Evolutionary conservation across 78 protist genomes (phyloP).

Genomic region (Chrysochromulina tobinii): DNA sequence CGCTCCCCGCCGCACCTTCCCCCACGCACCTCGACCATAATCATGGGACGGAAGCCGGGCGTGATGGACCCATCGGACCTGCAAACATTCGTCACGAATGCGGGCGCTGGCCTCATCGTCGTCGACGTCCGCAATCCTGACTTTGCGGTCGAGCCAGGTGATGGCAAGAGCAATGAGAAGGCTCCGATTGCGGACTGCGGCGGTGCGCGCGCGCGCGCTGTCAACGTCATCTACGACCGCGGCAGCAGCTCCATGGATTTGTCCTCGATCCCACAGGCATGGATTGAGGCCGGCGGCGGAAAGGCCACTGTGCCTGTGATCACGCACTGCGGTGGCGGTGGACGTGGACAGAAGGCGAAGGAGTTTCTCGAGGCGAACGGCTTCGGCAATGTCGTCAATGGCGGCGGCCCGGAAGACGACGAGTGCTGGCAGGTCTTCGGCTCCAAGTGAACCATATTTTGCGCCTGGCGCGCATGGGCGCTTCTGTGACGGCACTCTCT

Average conservation of each 20-base stretch:
- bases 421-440: background rate
- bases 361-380: background rate
- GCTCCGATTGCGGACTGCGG: background rate
- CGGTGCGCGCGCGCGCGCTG: background rate
- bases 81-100: background rate
- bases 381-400: background rate
- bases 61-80: background rate
- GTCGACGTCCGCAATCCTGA: background rate
- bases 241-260: background rate
- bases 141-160: background rate
- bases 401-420: background rate
- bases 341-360: background rate
- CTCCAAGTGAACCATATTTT: background rate
- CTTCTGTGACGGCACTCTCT: too few relatives aligned
- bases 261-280: background rate
- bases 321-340: background rate
- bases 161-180: background rate
- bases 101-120: background rate
- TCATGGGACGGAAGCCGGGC: constrained; percentile 3
- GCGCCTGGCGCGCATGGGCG: too few relatives aligned
- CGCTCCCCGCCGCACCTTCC: too few relatives aligned
- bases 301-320: background rate
- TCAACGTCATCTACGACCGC: background rate
- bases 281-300: background rate
- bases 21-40: background rate